Evolutionary conservation across 2,329 filamentous ascomycete genomes (phyloP), one percentile per base, ranked within the genome.

Genomic region (Phialophora macrospora): DNA sequence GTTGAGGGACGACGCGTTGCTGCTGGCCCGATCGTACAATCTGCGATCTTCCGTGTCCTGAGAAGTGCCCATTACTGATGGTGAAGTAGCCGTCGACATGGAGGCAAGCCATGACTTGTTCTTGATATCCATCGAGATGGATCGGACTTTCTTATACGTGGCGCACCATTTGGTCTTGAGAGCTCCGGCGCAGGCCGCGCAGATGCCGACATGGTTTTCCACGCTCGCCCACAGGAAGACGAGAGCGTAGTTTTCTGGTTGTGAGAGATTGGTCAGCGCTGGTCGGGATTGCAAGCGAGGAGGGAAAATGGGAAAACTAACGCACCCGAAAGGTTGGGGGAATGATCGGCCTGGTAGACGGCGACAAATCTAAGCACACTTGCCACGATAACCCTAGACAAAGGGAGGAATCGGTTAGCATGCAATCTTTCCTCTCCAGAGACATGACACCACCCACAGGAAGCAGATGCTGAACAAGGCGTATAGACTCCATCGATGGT

Each of bases 201-300:
- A 69, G 51, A 69, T 69, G n/a, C 67, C 67, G 32, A 69, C 41
- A 55, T 69, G 67, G 64, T 69, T 69, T 34, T 69, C 67, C 6
- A 69, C 67, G 8, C 62, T 32, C 0, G 67, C 67, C 67, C 67
- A 69, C 22, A 69, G 49, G 41, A 58, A 67, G 28, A 69, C 57
- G 22, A 69, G 51, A 8, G 67, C 67, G 22, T 67, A 69, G 52
- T 67, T 69, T 63, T 66, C 67, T 69, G 60, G 52, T 32, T n/a
- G 9, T 22, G 14, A 44, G 20, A 44, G 17, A 17, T 44, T n/a
- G 20, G 55, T 55, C 28, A 60, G 56, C 17, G 17, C 30, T 34
- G 32, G 17, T 22, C 26, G 32, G 49, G n/a, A 2, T 22, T 30
- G 24, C n/a, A 52, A 46, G 4, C 24, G 34, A 52, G 20, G 9